Conservation (phyloP, 257 asterid species). For the Gentiana macrophylla region DNA sequence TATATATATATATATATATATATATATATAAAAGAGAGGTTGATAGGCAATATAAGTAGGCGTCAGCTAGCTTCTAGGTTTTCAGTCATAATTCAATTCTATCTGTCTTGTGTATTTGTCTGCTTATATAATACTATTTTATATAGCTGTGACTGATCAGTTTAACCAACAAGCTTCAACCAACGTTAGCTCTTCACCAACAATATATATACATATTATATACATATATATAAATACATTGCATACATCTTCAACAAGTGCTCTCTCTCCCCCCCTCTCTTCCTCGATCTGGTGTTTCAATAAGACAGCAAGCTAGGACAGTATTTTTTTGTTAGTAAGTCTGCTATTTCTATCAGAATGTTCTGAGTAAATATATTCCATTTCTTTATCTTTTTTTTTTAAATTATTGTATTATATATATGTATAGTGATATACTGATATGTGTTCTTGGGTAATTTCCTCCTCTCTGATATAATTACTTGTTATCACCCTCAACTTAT, state of each 20-base stretch:
- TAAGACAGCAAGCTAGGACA: slow-evolving; percentile 11
- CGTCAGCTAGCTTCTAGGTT: background rate
- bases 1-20: background rate
- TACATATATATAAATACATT: no score
- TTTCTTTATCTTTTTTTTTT: no score
- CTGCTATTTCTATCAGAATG: no score
- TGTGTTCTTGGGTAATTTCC: no score
- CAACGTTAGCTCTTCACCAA: slow-evolving; percentile 11
- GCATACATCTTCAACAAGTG: slow-evolving; percentile 4
- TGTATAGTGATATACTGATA: no score
- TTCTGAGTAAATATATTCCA: no score
- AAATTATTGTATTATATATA: no score
- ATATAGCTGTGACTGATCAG: background rate
- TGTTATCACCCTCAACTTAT: no score
- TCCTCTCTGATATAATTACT: no score
- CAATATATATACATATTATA: background rate
- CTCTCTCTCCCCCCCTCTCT: slow-evolving; percentile 13
- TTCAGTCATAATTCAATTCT: background rate
- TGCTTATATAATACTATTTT: slow-evolving; percentile 6
- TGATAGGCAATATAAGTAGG: background rate
- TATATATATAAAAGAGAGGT: background rate
- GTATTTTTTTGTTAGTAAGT: slow-evolving; percentile 12
- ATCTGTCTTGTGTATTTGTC: background rate
- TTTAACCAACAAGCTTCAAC: slow-evolving; percentile 23
- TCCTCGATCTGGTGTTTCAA: background rate